Conservation (phyloP, 306 rosid species). For the Vigna trinervia region DNA sequence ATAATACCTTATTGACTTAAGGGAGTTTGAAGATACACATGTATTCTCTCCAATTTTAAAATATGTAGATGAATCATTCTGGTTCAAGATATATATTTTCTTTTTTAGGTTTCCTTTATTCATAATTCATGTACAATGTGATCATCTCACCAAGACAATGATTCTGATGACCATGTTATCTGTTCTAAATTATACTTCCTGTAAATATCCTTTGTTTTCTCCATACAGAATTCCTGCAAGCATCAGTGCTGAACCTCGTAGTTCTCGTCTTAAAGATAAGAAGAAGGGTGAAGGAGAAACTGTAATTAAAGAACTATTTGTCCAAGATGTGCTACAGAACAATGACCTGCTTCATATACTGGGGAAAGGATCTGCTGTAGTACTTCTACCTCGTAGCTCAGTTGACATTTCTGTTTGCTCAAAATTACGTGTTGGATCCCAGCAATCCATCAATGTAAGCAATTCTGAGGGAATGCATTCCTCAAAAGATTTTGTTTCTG, state of each 20-base stretch:
- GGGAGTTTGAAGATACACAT: constrained; percentile 4
- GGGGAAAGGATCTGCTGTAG: constrained; percentile 76
- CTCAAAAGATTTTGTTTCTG: constrained; percentile 69
- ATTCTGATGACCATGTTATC: constrained; percentile 32
- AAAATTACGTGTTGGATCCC: constrained; percentile 79
- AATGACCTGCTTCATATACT: constrained; percentile 81
- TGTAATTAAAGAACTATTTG: constrained; percentile 88
- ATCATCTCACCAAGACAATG: constrained; percentile 31
- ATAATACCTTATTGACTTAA: constrained; percentile 19
- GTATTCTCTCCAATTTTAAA: constrained; percentile 22
- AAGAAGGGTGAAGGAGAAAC: constrained; percentile 92
- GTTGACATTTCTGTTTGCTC: constrained; percentile 80
- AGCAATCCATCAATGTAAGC: constrained; percentile 55
- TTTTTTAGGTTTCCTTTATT: neutral
- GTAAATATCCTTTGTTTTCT: constrained; percentile 47
- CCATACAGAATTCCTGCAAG: constrained; percentile 65
- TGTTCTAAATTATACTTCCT: constrained; percentile 25
- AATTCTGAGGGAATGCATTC: constrained; percentile 62
- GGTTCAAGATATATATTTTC: constrained; percentile 8
- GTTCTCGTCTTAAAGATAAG: constrained; percentile 94
- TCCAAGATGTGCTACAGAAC: constrained; percentile 71
- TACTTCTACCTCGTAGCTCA: constrained; percentile 89
- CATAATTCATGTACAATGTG: constrained; percentile 31
- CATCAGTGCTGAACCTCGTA: constrained; percentile 75
- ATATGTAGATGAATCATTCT: constrained; percentile 28